Evolutionary conservation across 225 moss, liverwort and hornwort genomes (phyloP).

Genomic region (Bryoerythrophyllum caledonicum): DNA sequence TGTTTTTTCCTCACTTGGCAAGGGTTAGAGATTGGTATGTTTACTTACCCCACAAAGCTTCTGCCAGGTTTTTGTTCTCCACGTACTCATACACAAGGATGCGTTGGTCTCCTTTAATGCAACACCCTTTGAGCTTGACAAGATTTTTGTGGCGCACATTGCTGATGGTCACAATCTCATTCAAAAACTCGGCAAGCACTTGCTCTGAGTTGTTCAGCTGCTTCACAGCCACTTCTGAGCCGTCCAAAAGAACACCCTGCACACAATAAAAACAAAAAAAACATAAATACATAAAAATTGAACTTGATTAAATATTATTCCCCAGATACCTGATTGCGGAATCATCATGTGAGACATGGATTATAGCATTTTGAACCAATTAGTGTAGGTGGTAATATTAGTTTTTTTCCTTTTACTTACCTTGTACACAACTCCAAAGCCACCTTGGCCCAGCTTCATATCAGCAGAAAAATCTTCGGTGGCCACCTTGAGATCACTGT

Average conservation of each 20-base stretch:
- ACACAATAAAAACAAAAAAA: neutral
- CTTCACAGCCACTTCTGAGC: conserved; percentile 46
- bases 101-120: conserved; percentile 42
- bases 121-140: conserved; percentile 51
- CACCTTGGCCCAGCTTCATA: conserved; percentile 44
- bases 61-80: conserved; percentile 53
- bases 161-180: conserved; percentile 56
- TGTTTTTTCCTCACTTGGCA: neutral
- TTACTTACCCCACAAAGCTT: conserved; percentile 66
- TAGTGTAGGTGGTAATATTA: no score
- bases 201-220: conserved; percentile 32
- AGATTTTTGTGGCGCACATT: conserved; percentile 49
- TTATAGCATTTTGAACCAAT: no score
- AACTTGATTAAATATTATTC: no score
- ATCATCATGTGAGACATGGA: no score
- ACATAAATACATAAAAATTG: no score
- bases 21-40: neutral
- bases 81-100: conserved; percentile 47
- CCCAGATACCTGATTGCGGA: no score
- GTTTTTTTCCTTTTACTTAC: conserved; percentile 14
- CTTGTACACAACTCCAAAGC: conserved; percentile 51
- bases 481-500: conserved; percentile 34
- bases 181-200: conserved; percentile 41
- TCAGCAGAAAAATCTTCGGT: conserved; percentile 38
- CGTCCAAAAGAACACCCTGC: conserved; percentile 44